Conservation (phyloP, 2,329 filamentous ascomycete species). For the Lecanoromycetidae sp. region DNA sequence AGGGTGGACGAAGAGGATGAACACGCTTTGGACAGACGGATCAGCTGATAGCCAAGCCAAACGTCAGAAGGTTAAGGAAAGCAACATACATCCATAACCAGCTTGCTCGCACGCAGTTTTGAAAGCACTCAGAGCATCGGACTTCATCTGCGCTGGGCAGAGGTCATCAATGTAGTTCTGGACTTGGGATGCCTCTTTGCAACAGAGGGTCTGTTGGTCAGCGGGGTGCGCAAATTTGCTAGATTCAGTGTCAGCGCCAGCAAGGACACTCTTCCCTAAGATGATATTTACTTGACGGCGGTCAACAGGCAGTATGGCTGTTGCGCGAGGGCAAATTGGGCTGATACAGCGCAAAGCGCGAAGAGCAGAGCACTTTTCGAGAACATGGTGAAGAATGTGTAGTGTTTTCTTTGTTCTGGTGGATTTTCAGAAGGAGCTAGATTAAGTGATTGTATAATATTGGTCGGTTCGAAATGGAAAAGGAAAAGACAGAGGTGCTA, state of each 20-base stretch:
- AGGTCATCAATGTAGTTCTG: constrained; percentile 27
- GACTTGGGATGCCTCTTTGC: constrained; percentile 26
- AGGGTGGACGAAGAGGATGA: constrained; percentile 11
- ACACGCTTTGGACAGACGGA: not conserved
- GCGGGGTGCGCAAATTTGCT: constrained; percentile 25
- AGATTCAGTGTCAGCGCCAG: constrained; percentile 19
- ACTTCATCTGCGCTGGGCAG: constrained; percentile 24
- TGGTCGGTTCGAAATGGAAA: not conserved
- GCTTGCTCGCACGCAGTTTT: constrained; percentile 28
- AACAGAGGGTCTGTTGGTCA: constrained; percentile 31
- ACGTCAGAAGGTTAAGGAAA: not conserved
- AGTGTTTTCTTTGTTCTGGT: constrained; percentile 6
- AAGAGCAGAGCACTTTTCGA: constrained; percentile 33
- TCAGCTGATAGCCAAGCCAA: not conserved
- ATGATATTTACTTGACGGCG: constrained; percentile 37
- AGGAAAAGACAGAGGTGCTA: constrained; percentile 5
- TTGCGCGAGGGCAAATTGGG: constrained; percentile 31
- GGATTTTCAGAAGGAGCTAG: not conserved
- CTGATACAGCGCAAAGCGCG: constrained; percentile 34
- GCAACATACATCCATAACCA: constrained; percentile 28
- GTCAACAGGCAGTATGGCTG: constrained; percentile 41
- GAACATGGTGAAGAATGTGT: constrained; percentile 29
- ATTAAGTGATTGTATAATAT: constrained; percentile 8
- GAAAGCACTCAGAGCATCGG: constrained; percentile 28
- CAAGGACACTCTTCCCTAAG: not conserved